phyloP scores from a whole-genome alignment of 441 rosid genomes.

The Populus hybrid region DNA sequence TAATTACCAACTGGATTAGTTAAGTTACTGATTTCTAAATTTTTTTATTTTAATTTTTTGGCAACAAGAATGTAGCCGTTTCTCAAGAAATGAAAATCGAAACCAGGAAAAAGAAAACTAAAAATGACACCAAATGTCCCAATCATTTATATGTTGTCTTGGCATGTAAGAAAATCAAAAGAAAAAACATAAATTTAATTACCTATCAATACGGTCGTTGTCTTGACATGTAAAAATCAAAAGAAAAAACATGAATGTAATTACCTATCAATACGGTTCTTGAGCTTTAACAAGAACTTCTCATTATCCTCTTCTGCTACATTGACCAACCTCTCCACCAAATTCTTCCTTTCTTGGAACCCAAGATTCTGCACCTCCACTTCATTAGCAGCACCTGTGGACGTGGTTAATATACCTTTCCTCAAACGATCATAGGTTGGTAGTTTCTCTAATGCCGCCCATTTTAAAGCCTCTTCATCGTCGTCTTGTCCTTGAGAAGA shows the following conservation, averaged over 20 bases:
- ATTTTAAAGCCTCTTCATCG: slow-evolving; percentile 67
- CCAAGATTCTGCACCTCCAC: slow-evolving; percentile 49
- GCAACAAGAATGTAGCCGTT: background rate
- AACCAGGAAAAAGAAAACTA: too few species aligned
- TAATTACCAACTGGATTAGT: too few species aligned
- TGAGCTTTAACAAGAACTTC: slow-evolving; percentile 59
- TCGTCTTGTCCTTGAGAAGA: slow-evolving; percentile 43
- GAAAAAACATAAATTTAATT: background rate
- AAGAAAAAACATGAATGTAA: background rate
- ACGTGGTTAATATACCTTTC: slow-evolving; percentile 48
- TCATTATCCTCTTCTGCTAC: slow-evolving; percentile 65
- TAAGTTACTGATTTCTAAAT: background rate
- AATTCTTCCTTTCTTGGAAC: slow-evolving; percentile 40
- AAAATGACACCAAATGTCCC: background rate
- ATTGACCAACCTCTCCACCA: slow-evolving; percentile 47
- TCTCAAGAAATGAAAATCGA: too few species aligned
- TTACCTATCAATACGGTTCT: slow-evolving; percentile 59
- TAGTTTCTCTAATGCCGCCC: slow-evolving; percentile 72
- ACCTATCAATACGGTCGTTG: slow-evolving; percentile 62
- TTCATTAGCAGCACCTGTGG: slow-evolving; percentile 33
- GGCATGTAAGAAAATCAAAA: background rate
- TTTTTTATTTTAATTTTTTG: too few species aligned
- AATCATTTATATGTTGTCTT: background rate
- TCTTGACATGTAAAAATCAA: background rate
- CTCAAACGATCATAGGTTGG: slow-evolving; percentile 60